Percentiles rank a stretch among this genome's conserved stretches.
Conservation (phyloP, 139 green algal genomes). For the Chlorella sorokiniana region DNA sequence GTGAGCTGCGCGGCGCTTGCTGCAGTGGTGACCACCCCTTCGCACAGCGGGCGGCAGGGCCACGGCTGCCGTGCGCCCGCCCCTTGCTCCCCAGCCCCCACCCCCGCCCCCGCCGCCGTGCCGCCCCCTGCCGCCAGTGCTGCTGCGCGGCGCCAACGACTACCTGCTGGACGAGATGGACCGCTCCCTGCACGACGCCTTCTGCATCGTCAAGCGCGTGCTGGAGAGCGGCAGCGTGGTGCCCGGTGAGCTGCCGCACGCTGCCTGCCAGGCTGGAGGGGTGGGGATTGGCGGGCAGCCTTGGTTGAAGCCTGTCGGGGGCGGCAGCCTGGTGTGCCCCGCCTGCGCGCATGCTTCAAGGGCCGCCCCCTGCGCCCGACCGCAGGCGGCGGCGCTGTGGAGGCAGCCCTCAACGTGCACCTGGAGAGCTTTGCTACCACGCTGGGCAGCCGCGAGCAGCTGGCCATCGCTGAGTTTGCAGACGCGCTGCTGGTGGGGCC, state of each 20-base stretch:
- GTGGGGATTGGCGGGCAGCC: background rate
- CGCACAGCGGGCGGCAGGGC: too few relatives aligned
- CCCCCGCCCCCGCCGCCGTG: background rate
- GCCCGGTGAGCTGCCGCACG: conserved; percentile 54
- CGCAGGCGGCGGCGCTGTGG: conserved; percentile 89
- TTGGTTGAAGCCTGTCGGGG: background rate
- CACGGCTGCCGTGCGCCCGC: too few relatives aligned
- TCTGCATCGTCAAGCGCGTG: conserved; percentile 98
- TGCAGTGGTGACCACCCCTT: background rate
- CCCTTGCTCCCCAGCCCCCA: background rate
- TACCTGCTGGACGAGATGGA: conserved; percentile 99
- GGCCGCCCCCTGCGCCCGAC: background rate
- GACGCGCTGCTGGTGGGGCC: conserved; percentile 80
- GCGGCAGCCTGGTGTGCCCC: background rate
- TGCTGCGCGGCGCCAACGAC: conserved; percentile 97
- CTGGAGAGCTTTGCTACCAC: conserved; percentile 96
- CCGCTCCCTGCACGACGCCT: conserved; percentile 93
- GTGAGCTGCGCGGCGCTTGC: background rate
- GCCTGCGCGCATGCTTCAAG: too few relatives aligned
- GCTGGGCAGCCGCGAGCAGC: conserved; percentile 94
- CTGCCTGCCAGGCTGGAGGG: conserved; percentile 4
- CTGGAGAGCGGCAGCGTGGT: conserved; percentile 93
- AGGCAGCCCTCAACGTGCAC: conserved; percentile 93
- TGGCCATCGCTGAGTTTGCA: conserved; percentile 96
- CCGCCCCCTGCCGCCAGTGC: conserved; percentile 48